Conservation (phyloP, 345 rosid species). For the Noccaea caerulescens region DNA sequence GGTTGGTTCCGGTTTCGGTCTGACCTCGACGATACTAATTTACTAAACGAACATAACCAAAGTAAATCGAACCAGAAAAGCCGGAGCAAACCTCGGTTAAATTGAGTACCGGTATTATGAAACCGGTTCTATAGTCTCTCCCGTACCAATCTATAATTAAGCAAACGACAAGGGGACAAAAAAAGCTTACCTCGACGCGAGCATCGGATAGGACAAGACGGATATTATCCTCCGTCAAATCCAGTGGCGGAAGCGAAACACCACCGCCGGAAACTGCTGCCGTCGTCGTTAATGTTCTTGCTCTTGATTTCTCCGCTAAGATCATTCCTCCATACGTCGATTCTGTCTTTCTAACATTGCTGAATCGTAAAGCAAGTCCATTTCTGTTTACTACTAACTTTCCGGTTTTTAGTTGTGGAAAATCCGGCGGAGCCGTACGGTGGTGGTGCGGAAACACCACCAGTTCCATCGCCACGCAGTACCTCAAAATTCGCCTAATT, state of each 20-base stretch:
- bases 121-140: slow-evolving; percentile 18
- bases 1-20: neutral
- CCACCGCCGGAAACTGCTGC: slow-evolving; percentile 56
- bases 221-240: slow-evolving; percentile 87
- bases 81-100: neutral
- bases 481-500: neutral
- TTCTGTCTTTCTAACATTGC: slow-evolving; percentile 19
- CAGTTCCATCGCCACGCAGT: slow-evolving; percentile 38
- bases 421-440: slow-evolving; percentile 23
- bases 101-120: neutral
- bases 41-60: neutral
- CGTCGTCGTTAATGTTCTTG: slow-evolving; percentile 31
- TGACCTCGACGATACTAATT: neutral
- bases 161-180: neutral
- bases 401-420: neutral
- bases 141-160: slow-evolving; percentile 15
- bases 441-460: slow-evolving; percentile 39
- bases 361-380: slow-evolving; percentile 28
- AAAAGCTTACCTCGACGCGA: slow-evolving; percentile 62
- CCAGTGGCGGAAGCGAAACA: slow-evolving; percentile 67
- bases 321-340: neutral
- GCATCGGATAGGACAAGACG: slow-evolving; percentile 70
- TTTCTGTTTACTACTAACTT: neutral
- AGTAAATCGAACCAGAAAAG: neutral
- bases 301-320: slow-evolving; percentile 11